These are phyloP conservation scores for Tuber magnatum DNA, from an alignment of 495 filamentous ascomycete species.

Conservation along the genomic window DNA sequence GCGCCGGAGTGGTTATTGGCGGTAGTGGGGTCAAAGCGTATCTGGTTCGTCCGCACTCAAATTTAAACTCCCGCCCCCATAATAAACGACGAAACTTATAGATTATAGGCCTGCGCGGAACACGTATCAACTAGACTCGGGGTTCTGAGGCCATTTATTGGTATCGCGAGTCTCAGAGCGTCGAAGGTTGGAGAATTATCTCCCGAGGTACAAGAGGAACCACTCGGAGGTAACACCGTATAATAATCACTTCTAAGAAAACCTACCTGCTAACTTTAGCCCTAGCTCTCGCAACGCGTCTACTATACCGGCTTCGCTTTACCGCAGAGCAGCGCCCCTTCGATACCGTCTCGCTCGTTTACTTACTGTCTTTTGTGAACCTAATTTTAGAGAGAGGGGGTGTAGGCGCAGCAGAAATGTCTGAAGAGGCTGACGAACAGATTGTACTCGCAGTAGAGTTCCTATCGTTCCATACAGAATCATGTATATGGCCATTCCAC, in stretches of 20 bases:
- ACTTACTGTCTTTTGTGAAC: constrained; percentile 74
- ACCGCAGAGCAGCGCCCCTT: constrained; percentile 86
- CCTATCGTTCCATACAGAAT: constrained; percentile 74
- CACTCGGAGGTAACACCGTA: constrained; percentile 53
- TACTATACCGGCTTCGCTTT: constrained; percentile 84
- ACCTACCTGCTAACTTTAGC: constrained; percentile 12
- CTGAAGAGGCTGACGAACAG: constrained; percentile 79
- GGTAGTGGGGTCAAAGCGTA: constrained; percentile 72
- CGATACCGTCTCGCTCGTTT: constrained; percentile 75
- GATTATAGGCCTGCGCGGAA: constrained; percentile 33
- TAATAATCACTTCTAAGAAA: neutral
- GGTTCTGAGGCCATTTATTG: constrained; percentile 67
- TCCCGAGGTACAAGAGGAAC: constrained; percentile 64
- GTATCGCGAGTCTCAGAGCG: constrained; percentile 74
- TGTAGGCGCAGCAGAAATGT: constrained; percentile 54
- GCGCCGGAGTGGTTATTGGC: constrained; percentile 71
- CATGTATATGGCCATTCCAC: constrained; percentile 46
- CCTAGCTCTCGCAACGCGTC: constrained; percentile 70
- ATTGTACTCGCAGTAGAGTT: constrained; percentile 86
- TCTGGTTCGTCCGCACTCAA: constrained; percentile 50
- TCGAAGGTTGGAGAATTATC: constrained; percentile 65
- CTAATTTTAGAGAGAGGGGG: constrained; percentile 69
- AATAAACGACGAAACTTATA: constrained; percentile 6
- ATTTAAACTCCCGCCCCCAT: neutral
- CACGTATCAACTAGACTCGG: constrained; percentile 68